These are phyloP conservation scores for Inonotus hispidus DNA, from an alignment of 1,284 basidiomycete species.

Conservation along the genomic window DNA sequence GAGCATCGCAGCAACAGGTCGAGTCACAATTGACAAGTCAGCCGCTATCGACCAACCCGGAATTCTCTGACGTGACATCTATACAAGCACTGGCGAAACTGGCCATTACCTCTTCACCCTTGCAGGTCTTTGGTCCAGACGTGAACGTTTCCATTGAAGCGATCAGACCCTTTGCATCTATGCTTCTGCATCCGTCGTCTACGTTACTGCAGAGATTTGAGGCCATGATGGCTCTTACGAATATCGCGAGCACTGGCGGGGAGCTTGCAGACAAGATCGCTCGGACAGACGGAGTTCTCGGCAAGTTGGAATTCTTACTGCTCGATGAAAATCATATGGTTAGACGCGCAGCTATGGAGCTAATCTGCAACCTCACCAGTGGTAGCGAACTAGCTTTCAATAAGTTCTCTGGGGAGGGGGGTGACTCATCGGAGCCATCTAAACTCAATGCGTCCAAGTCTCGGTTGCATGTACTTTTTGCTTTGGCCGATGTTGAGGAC, in stretches of 20 bases:
- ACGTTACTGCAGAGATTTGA: slow-evolving; percentile 85
- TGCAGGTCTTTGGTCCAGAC: slow-evolving; percentile 84
- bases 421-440: slow-evolving; percentile 28
- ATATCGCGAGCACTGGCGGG: slow-evolving; percentile 77
- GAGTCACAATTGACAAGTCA: slow-evolving; percentile 23
- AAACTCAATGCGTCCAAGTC: slow-evolving; percentile 37
- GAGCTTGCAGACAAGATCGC: slow-evolving; percentile 63
- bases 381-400: slow-evolving; percentile 73
- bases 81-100: slow-evolving; percentile 92
- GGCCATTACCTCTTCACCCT: slow-evolving; percentile 84
- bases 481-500: slow-evolving; percentile 82
- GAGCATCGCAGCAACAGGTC: slow-evolving; percentile 29
- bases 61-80: slow-evolving; percentile 53
- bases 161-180: slow-evolving; percentile 67
- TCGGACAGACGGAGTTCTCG: slow-evolving; percentile 53
- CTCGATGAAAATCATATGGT: slow-evolving; percentile 81
- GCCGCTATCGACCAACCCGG: slow-evolving; percentile 29
- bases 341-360: slow-evolving; percentile 83
- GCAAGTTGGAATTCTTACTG: slow-evolving; percentile 74
- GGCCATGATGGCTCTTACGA: slow-evolving; percentile 92
- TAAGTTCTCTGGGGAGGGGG: slow-evolving; percentile 53
- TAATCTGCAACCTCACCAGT: slow-evolving; percentile 89
- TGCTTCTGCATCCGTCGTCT: slow-evolving; percentile 65
- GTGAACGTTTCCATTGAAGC: slow-evolving; percentile 74
- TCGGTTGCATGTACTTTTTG: slow-evolving; percentile 77